These are phyloP conservation scores for Clarireedia sp. DNA, from an alignment of 2,329 filamentous ascomycete species.

Conservation along the genomic window DNA sequence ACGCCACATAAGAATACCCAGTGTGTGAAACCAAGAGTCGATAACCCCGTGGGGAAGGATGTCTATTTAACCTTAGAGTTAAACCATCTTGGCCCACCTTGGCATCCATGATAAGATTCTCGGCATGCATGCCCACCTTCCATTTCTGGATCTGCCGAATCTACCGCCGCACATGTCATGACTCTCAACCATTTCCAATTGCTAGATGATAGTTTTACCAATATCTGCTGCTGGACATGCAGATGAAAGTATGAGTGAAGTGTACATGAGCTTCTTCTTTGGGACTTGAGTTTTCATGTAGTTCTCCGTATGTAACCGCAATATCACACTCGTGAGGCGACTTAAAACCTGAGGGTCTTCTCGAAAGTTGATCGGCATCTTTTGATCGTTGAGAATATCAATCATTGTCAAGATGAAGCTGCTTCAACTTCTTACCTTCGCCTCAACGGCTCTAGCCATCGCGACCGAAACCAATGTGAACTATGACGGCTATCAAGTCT, in stretches of 20 bases:
- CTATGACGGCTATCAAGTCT: conserved; percentile 36
- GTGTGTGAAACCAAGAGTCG: too few relatives aligned
- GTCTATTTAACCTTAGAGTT: conserved; percentile 6
- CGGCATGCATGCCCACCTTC: conserved; percentile 1
- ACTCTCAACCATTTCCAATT: neutral
- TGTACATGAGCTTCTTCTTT: conserved; percentile 4
- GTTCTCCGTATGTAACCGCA: neutral
- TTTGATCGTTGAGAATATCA: neutral
- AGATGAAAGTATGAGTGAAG: neutral
- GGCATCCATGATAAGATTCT: conserved; percentile 6
- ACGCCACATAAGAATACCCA: too few relatives aligned
- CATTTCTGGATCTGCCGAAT: conserved; percentile 2
- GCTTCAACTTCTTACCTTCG: neutral
- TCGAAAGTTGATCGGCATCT: too few relatives aligned
- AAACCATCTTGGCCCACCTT: conserved; percentile 3
- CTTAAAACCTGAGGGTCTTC: neutral
- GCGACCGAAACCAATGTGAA: conserved; percentile 20
- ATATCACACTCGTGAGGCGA: neutral
- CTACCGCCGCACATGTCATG: neutral
- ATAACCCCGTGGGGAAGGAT: neutral
- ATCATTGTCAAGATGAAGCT: neutral
- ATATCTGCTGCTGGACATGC: neutral
- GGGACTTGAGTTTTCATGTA: neutral
- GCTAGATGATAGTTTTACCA: neutral
- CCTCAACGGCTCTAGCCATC: neutral